Evolutionary conservation across 495 filamentous ascomycete species (phyloP).

Genomic region (Podospora appendiculata): DNA sequence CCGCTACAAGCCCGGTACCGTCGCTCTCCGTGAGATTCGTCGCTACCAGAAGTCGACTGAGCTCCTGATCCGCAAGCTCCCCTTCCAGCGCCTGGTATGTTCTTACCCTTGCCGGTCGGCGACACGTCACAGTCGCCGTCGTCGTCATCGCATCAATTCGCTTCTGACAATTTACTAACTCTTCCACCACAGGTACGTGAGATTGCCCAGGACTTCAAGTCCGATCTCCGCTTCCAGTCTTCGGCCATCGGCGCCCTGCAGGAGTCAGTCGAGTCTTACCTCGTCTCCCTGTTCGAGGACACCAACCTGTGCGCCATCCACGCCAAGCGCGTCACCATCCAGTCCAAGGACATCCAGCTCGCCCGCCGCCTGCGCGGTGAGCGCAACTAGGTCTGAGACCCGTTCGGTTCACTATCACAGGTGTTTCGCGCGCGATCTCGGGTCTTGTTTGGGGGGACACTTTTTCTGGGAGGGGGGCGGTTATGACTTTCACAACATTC

Average conservation of each 20-base stretch:
- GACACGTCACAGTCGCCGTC: neutral
- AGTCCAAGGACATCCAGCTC: conserved; percentile 94
- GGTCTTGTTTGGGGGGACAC: conserved; percentile 5
- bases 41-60: conserved; percentile 99
- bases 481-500: conserved; percentile 23
- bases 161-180: conserved; percentile 20
- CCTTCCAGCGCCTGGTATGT: conserved; percentile 94
- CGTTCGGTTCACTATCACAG: too few species aligned
- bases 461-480: conserved; percentile 19
- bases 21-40: conserved; percentile 99
- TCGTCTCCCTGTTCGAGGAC: conserved; percentile 99
- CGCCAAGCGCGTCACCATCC: conserved; percentile 98
- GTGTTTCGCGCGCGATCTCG: conserved; percentile 2
- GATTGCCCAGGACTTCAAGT: conserved; percentile 99
- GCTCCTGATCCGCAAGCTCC: conserved; percentile 99
- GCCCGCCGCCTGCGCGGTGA: conserved; percentile 95
- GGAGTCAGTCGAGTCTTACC: conserved; percentile 99
- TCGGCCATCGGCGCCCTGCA: conserved; percentile 99
- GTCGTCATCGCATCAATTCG: conserved; percentile 4
- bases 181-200: conserved; percentile 62
- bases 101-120: neutral
- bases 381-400: conserved; percentile 51
- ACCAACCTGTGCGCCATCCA: conserved; percentile 99
- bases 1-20: conserved; percentile 99
- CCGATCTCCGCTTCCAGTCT: conserved; percentile 98